A percentile compares a stretch with the other conserved stretches of the same genome.
Evolutionary conservation across 345 rosid genomes (phyloP).

Genomic region (Gossypium herbaceum): DNA sequence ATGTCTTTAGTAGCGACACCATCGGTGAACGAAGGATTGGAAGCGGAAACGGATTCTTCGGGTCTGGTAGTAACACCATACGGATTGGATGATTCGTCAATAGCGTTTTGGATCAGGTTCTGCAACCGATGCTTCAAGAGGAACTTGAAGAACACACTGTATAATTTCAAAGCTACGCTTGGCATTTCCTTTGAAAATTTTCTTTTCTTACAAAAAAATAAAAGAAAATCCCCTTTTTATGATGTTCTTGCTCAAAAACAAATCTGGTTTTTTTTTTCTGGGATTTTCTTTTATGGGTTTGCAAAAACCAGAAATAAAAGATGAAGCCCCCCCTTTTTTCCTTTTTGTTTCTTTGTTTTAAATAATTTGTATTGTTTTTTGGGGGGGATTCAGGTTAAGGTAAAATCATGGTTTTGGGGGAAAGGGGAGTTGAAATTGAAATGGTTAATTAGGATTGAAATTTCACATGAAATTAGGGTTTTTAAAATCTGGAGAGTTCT

Average conservation of each 20-base stretch:
- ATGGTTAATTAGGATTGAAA: neutral
- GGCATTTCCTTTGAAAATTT: slow-evolving; percentile 51
- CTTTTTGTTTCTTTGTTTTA: neutral
- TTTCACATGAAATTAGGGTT: slow-evolving; percentile 32
- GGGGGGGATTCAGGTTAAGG: neutral
- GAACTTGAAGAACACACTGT: slow-evolving; percentile 93
- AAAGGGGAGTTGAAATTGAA: neutral
- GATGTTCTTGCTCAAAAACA: neutral
- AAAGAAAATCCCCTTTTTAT: neutral
- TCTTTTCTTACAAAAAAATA: neutral
- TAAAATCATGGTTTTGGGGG: slow-evolving; percentile 17
- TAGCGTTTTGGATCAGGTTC: slow-evolving; percentile 56
- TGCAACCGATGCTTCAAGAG: slow-evolving; percentile 77
- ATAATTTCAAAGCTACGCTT: slow-evolving; percentile 74
- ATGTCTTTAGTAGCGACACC: slow-evolving; percentile 91
- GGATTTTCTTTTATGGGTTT: slow-evolving; percentile 6
- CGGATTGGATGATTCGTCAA: slow-evolving; percentile 41
- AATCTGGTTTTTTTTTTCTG: neutral
- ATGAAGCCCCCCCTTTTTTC: neutral
- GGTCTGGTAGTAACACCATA: slow-evolving; percentile 80
- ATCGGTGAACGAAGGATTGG: slow-evolving; percentile 51
- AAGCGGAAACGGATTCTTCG: slow-evolving; percentile 65
- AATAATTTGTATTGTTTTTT: neutral
- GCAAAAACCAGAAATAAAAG: slow-evolving; percentile 6
- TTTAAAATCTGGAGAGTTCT: slow-evolving; percentile 23